A percentile compares a stretch with the other conserved stretches of the same genome.
Evolutionary conservation across 495 filamentous ascomycete genomes (phyloP).

Genomic region (Darksidea phi): DNA sequence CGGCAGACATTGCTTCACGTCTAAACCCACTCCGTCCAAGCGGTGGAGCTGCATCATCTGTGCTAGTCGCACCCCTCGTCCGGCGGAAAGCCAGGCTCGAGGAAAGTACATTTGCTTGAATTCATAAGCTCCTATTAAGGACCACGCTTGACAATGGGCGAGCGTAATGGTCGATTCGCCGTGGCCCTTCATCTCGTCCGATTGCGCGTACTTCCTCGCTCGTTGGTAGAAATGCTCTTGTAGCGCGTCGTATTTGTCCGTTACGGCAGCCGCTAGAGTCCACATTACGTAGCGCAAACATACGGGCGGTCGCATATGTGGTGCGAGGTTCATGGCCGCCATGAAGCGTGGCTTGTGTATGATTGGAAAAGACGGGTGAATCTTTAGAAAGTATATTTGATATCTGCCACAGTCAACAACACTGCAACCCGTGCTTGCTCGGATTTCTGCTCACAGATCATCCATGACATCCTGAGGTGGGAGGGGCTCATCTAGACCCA

Average conservation of each 20-base stretch:
- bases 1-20: constrained; percentile 88
- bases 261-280: constrained; percentile 79
- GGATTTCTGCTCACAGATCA: constrained; percentile 65
- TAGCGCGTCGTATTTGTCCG: constrained; percentile 72
- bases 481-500: constrained; percentile 89
- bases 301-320: constrained; percentile 81
- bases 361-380: constrained; percentile 81
- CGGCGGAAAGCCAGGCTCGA: constrained; percentile 89
- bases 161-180: constrained; percentile 83
- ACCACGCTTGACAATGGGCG: constrained; percentile 78
- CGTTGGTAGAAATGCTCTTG: constrained; percentile 84
- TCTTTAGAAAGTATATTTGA: constrained; percentile 84
- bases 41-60: constrained; percentile 95
- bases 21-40: constrained; percentile 78
- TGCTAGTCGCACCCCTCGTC: constrained; percentile 68
- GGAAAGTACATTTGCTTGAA: constrained; percentile 99
- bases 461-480: constrained; percentile 85
- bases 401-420: constrained; percentile 53
- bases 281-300: constrained; percentile 92
- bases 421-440: neutral
- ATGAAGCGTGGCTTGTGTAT: constrained; percentile 85
- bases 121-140: constrained; percentile 78
- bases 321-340: constrained; percentile 79
- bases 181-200: constrained; percentile 88
- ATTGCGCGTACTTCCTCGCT: constrained; percentile 83